These are phyloP conservation scores for Cydonia oblonga DNA, from an alignment of 331 rosid genomes.

Conservation along the genomic window DNA sequence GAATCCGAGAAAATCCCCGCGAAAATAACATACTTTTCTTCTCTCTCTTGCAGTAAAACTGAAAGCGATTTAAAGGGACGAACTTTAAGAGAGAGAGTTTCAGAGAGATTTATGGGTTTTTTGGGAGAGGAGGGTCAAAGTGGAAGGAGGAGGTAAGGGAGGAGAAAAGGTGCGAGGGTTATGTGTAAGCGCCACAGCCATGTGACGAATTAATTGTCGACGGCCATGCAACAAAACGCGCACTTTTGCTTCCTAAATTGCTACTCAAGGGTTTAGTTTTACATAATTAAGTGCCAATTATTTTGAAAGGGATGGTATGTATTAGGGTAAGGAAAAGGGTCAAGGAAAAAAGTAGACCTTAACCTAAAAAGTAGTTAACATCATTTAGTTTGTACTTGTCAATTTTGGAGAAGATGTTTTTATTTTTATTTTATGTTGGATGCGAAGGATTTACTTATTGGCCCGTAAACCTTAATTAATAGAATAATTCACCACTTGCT, in stretches of 20 bases:
- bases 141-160: background rate
- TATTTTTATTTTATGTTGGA: no score
- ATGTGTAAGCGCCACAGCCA: conserved; percentile 6
- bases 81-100: background rate
- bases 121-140: background rate
- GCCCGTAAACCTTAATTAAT: no score
- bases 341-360: no score
- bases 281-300: background rate
- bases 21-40: conserved; percentile 36
- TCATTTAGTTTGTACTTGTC: no score
- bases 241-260: background rate
- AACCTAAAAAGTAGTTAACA: no score
- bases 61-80: background rate
- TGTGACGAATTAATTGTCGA: conserved; percentile 15
- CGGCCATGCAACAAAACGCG: background rate
- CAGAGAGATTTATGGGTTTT: background rate
- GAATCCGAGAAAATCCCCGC: conserved; percentile 26
- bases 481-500: fast-evolving
- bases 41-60: background rate
- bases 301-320: background rate
- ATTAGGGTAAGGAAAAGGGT: no score
- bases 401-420: no score
- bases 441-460: no score
- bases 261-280: background rate
- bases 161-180: background rate